A percentile compares a stretch with the other conserved stretches of the same genome.
phyloP scores from a whole-genome alignment of 441 rosid species.

The Eutrema salsugineum region DNA sequence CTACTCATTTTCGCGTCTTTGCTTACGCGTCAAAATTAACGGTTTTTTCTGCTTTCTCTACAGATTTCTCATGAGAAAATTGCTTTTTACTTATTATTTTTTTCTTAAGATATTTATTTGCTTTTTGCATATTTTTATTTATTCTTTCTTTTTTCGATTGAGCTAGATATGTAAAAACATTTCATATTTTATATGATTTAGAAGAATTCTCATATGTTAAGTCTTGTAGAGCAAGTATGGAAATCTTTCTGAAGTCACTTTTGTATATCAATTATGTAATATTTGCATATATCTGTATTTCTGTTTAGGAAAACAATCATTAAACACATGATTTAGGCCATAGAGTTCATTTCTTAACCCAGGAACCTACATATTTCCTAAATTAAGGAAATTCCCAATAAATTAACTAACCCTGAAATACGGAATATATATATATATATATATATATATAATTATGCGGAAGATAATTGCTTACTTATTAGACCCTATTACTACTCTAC shows the following conservation, averaged over 20 bases:
- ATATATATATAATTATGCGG: background rate
- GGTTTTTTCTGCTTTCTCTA: slow-evolving; percentile 16
- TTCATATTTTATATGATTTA: slow-evolving; percentile 3
- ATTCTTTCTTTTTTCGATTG: background rate
- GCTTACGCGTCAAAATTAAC: slow-evolving; percentile 28
- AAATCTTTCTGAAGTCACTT: background rate
- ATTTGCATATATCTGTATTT: slow-evolving; percentile 12
- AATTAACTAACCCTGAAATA: background rate
- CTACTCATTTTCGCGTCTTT: slow-evolving; percentile 1
- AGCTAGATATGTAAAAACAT: background rate
- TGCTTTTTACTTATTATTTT: background rate
- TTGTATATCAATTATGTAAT: background rate
- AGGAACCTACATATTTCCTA: slow-evolving; percentile 4
- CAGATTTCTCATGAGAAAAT: slow-evolving; percentile 16
- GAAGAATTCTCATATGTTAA: slow-evolving; percentile 3
- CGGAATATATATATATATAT: background rate
- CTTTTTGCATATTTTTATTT: background rate
- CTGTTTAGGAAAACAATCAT: slow-evolving; percentile 9
- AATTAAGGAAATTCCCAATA: background rate
- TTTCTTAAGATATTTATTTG: background rate
- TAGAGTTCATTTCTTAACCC: slow-evolving; percentile 3
- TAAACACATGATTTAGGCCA: slow-evolving; percentile 12
- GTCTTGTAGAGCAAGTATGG: slow-evolving; percentile 15
- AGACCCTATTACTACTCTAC: background rate
- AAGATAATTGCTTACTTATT: background rate